Evolutionary conservation across 1,284 basidiomycete genomes (phyloP).

Genomic region (Coniferiporia weirii): DNA sequence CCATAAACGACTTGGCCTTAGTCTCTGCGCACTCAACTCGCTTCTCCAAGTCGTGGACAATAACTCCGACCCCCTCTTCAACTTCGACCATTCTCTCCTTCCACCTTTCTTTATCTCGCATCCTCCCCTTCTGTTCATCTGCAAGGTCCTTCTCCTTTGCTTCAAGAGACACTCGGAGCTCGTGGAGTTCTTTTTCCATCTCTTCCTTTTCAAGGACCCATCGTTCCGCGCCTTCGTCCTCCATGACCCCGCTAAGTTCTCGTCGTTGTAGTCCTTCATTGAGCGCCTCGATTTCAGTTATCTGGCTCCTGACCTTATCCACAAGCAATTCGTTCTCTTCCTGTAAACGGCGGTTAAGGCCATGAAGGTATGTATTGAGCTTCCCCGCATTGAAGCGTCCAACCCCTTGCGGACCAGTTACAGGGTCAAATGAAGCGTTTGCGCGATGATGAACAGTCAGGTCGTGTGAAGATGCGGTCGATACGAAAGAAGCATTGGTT

Average conservation of each 20-base stretch:
- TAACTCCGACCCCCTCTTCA: conserved; percentile 58
- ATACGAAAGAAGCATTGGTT: conserved; percentile 53
- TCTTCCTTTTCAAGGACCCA: conserved; percentile 61
- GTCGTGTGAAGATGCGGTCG: conserved; percentile 80
- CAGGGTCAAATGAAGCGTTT: conserved; percentile 80
- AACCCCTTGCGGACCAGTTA: conserved; percentile 57
- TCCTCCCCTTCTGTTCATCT: conserved; percentile 49
- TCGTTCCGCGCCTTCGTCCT: conserved; percentile 51
- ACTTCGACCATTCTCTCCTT: conserved; percentile 63
- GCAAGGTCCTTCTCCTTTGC: conserved; percentile 35
- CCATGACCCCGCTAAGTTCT: conserved; percentile 51
- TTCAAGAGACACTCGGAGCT: conserved; percentile 42
- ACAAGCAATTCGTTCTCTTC: conserved; percentile 73
- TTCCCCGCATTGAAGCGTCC: conserved; percentile 77
- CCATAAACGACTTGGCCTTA: conserved; percentile 26
- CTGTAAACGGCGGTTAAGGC: conserved; percentile 70
- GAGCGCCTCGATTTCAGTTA: conserved; percentile 31
- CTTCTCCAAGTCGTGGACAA: conserved; percentile 59
- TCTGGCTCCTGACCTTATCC: conserved; percentile 43
- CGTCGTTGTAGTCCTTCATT: conserved; percentile 18
- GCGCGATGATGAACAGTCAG: conserved; percentile 72
- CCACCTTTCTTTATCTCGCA: conserved; percentile 61
- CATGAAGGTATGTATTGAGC: conserved; percentile 76
- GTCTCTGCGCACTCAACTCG: conserved; percentile 41
- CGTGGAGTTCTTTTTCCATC: conserved; percentile 45